Percentiles rank a stretch among this genome's conserved stretches.
Evolutionary conservation across 1,284 basidiomycete species (phyloP).

Genomic region (Coriolopsis trogii): DNA sequence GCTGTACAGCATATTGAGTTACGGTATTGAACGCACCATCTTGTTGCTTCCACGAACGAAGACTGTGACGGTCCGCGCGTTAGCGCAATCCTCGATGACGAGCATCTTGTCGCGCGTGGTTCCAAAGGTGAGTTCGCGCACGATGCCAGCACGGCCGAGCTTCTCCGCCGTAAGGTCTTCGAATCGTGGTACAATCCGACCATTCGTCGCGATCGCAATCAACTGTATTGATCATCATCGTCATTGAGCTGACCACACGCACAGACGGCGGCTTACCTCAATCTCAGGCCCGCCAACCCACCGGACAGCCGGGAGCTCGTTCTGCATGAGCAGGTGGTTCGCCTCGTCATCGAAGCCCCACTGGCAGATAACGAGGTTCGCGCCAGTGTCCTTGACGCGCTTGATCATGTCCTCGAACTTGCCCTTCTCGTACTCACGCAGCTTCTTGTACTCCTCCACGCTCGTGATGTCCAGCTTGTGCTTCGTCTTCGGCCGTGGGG

Average conservation of each 20-base stretch:
- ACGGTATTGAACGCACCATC: conserved; percentile 66
- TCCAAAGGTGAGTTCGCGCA: conserved; percentile 94
- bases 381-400: conserved; percentile 96
- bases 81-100: conserved; percentile 98
- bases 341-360: conserved; percentile 99
- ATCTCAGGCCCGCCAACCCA: conserved; percentile 99
- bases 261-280: conserved; percentile 58
- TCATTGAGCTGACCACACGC: neutral
- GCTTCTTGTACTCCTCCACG: conserved; percentile 97
- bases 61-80: conserved; percentile 94
- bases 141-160: conserved; percentile 91
- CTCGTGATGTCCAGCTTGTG: conserved; percentile 98
- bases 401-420: conserved; percentile 99
- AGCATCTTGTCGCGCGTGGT: conserved; percentile 99
- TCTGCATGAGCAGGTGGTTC: conserved; percentile 97
- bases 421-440: conserved; percentile 93
- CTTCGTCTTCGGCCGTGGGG: conserved; percentile 98
- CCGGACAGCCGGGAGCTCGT: conserved; percentile 95
- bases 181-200: conserved; percentile 97
- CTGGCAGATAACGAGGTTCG: conserved; percentile 98
- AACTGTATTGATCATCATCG: conserved; percentile 64
- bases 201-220: conserved; percentile 98
- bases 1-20: neutral
- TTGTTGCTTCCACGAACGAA: conserved; percentile 99
- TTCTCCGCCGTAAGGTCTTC: conserved; percentile 93